Conservation (phyloP, 768 basidiomycete genomes). For the Auricularia sp. region DNA sequence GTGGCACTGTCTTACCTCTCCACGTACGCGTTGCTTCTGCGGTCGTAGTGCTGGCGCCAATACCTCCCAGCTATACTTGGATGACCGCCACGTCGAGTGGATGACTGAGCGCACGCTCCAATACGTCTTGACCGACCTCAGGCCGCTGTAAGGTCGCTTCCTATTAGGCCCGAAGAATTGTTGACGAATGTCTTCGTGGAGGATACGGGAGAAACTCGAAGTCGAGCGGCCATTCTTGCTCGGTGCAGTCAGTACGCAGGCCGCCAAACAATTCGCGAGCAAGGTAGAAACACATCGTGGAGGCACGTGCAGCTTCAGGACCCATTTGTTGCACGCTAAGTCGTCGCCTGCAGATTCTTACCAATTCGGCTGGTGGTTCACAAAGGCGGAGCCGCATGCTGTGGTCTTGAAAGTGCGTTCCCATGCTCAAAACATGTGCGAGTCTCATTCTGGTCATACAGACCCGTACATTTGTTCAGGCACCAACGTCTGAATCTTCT, state of each 20-base stretch:
- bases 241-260: not conserved
- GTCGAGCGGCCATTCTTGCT: not conserved
- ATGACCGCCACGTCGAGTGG: constrained; percentile 81
- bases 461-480: not conserved
- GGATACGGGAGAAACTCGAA: not conserved
- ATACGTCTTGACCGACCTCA: constrained; percentile 67
- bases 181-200: not conserved
- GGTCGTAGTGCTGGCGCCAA: not conserved
- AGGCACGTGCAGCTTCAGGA: not conserved
- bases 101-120: constrained; percentile 80
- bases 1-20: constrained; percentile 61
- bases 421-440: not conserved
- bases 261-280: not conserved
- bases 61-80: constrained; percentile 61
- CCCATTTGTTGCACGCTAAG: not conserved
- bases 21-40: constrained; percentile 39
- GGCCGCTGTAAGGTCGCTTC: constrained; percentile 41
- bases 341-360: constrained; percentile 52
- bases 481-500: not conserved
- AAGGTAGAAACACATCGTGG: not conserved
- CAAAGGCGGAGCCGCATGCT: constrained; percentile 72
- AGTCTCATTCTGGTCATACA: not conserved
- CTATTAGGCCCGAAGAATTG: not conserved
- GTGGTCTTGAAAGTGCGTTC: constrained; percentile 66
- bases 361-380: constrained; percentile 85